A percentile compares a stretch with the other conserved stretches of the same genome.
Conservation (phyloP, 805 yeast species). For the Myxozyma geophila region DNA sequence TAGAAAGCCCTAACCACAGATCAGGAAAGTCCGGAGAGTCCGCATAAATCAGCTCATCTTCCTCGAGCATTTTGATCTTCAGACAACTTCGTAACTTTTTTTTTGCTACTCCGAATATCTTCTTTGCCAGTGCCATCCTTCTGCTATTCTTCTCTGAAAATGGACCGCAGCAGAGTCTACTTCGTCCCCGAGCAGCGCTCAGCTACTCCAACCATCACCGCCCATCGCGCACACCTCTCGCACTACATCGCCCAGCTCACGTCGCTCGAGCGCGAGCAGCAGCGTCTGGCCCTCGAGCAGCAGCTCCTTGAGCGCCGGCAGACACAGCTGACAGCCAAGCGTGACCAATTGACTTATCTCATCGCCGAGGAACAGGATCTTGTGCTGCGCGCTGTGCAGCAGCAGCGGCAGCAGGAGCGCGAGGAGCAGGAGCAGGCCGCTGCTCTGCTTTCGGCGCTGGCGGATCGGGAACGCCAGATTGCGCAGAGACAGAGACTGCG, state of each 20-base stretch:
- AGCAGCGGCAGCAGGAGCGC: conserved; percentile 28
- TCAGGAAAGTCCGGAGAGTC: background rate
- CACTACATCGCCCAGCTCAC: conserved; percentile 38
- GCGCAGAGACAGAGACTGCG: conserved; percentile 32
- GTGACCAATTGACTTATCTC: conserved; percentile 37
- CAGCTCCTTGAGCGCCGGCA: conserved; percentile 31
- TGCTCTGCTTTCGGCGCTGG: conserved; percentile 23
- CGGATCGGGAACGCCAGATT: conserved; percentile 31
- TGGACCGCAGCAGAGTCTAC: conserved; percentile 18
- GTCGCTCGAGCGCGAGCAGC: conserved; percentile 39
- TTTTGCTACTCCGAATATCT: background rate
- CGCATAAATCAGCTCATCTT: conserved; percentile 1
- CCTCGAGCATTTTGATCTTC: background rate
- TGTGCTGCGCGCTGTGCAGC: conserved; percentile 36
- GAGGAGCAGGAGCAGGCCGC: conserved; percentile 23
- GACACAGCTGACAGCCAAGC: conserved; percentile 34
- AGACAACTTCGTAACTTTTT: background rate
- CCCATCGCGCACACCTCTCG: conserved; percentile 36
- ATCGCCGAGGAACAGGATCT: conserved; percentile 41
- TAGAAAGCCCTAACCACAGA: conserved; percentile 11
- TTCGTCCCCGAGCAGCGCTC: conserved; percentile 14
- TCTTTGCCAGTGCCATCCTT: background rate
- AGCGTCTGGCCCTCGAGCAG: conserved; percentile 34
- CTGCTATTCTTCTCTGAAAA: background rate
- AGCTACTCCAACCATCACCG: conserved; percentile 16